Evolutionary conservation across 345 rosid genomes (phyloP), one percentile per base, ranked within the genome.

Genomic region (Eucalyptus sp.): DNA sequence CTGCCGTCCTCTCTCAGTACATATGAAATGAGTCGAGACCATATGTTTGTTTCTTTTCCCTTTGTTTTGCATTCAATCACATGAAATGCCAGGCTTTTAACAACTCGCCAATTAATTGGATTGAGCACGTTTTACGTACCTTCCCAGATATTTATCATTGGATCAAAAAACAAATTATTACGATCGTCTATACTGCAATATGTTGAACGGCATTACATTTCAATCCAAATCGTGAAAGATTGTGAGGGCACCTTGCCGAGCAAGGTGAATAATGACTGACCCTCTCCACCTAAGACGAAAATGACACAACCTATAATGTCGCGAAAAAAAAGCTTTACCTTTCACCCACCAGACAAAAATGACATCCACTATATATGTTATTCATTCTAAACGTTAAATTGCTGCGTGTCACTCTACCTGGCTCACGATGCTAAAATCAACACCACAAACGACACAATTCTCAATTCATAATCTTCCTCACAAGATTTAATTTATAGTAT

Each of bases 331-430:
- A 62, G 4, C 17, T 62, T 62, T 29, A 29, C 17, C 33, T 62
- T 62, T 62, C 1, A 27, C 7, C 4, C 31, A 12, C 4, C 3
- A 13, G 4, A 62, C 17, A 62, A 60, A 62, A 25, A 29, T 62
- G 33, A 7, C 17, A 0, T 6, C 8, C 33, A 62, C 4, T 62
- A 3, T 29, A 62, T 62, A 29, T 62, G 8, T 27, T 2, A 6
- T 12, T 62, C 68, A 62, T 62, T 13, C 5, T 29, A 13, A 29
- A 27, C 1, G 0, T 27, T 62, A 62, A 27, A 6, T 62, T 29
- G 0, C 5, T 3, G 9, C 4, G 8, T 13, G 33, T 62, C 17
- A 60, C 31, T 27, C 7, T 11, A 5, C 7, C 0, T 29, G 33
- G 68, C 33, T 62, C 68, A 62, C 3, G 2, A 2, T 51, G 5